Percentiles rank a stretch among this genome's conserved stretches.
phyloP scores from a whole-genome alignment of 495 filamentous ascomycete species.

The Stereocaulon alpinum region DNA sequence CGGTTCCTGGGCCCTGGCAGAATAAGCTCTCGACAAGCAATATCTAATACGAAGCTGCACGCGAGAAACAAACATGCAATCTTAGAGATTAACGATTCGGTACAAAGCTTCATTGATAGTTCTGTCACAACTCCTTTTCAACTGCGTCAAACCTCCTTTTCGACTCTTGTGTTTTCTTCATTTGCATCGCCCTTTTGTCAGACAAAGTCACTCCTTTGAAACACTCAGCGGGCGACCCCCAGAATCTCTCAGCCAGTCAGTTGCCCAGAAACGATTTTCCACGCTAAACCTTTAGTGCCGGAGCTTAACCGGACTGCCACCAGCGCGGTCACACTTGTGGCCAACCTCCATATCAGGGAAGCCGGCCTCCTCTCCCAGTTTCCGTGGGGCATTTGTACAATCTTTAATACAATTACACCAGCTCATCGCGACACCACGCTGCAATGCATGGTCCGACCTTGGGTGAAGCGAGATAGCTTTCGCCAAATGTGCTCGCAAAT shows the following conservation, averaged over 20 bases:
- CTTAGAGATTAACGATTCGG: background rate
- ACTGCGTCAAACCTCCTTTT: background rate
- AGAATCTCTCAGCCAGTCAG: background rate
- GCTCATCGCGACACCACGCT: background rate
- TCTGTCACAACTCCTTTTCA: background rate
- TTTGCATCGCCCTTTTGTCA: background rate
- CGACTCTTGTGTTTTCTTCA: background rate
- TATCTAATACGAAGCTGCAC: background rate
- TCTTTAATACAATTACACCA: background rate
- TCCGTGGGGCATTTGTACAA: background rate
- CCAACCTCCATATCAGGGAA: constrained; percentile 10
- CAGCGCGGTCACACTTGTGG: background rate
- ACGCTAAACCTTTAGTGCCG: background rate
- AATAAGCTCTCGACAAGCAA: background rate
- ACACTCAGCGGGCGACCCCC: background rate
- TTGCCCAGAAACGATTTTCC: background rate
- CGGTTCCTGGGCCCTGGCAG: background rate
- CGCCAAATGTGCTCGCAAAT: constrained; percentile 10
- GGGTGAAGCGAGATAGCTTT: background rate
- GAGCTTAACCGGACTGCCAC: background rate
- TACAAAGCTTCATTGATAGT: background rate
- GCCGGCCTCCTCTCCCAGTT: constrained; percentile 1
- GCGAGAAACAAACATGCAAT: background rate
- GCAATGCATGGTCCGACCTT: background rate
- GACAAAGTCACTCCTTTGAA: constrained; percentile 8